A percentile compares a stretch with the other conserved stretches of the same genome.
Evolutionary conservation across 2,329 filamentous ascomycete species (phyloP).

Genomic region (Purpureocillium takamizusanense): DNA sequence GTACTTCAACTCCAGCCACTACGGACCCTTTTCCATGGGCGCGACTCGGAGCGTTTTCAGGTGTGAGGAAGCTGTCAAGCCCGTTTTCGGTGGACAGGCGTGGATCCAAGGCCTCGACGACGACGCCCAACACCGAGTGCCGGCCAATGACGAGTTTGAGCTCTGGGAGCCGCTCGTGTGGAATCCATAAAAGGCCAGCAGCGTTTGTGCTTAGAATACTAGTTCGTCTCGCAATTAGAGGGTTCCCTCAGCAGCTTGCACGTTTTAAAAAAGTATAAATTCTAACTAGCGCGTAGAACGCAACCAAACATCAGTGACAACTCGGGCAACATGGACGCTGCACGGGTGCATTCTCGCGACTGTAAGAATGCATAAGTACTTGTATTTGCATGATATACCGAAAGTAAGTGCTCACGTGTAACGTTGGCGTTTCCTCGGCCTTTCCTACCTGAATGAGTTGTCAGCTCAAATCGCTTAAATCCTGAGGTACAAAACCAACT

Average conservation of each 20-base stretch:
- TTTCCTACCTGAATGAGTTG: too few relatives aligned
- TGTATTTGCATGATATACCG: too few relatives aligned
- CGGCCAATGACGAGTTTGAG: slow-evolving; percentile 1
- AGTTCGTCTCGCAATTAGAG: not conserved
- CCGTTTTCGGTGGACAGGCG: slow-evolving; percentile 2
- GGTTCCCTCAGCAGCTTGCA: slow-evolving; percentile 1
- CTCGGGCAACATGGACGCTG: too few relatives aligned
- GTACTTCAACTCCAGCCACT: slow-evolving; percentile 2
- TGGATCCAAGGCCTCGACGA: slow-evolving; percentile 1
- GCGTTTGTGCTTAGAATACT: slow-evolving; percentile 1
- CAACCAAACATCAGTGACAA: too few relatives aligned
- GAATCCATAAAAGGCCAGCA: slow-evolving; percentile 1
- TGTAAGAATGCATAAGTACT: too few relatives aligned
- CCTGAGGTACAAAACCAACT: too few relatives aligned
- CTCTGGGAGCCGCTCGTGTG: slow-evolving; percentile 2
- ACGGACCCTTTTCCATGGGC: slow-evolving; percentile 1
- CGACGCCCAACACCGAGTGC: slow-evolving; percentile 1
- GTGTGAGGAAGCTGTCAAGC: slow-evolving; percentile 2
- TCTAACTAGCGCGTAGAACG: too few relatives aligned
- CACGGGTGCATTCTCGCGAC: too few relatives aligned
- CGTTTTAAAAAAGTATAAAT: not conserved
- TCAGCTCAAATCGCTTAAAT: too few relatives aligned
- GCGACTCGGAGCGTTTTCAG: slow-evolving; percentile 2
- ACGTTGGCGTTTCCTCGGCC: too few relatives aligned
- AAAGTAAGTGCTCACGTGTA: too few relatives aligned